A percentile compares a stretch with the other conserved stretches of the same genome.
phyloP scores from a whole-genome alignment of 495 filamentous ascomycete species.

The Rostrohypoxylon terebratum region DNA sequence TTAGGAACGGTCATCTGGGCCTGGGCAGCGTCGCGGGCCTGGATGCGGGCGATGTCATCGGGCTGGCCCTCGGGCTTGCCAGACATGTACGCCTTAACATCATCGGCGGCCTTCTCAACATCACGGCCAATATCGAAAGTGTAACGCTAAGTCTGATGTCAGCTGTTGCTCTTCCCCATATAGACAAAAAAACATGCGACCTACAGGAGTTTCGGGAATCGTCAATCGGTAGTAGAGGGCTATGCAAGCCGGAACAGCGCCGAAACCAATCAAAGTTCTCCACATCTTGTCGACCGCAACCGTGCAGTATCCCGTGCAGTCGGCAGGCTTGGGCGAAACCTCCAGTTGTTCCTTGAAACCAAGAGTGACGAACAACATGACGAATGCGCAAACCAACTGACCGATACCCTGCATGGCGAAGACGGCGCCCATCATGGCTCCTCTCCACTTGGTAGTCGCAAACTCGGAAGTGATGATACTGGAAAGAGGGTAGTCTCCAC shows the following conservation, averaged over 20 bases:
- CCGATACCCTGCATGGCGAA: conserved; percentile 89
- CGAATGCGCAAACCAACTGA: conserved; percentile 75
- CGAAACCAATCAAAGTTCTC: conserved; percentile 81
- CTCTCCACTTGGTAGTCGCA: conserved; percentile 46
- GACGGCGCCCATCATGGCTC: conserved; percentile 74
- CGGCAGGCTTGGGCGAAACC: conserved; percentile 57
- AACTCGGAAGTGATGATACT: conserved; percentile 86
- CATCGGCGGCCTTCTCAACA: conserved; percentile 76
- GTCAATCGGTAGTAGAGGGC: conserved; percentile 85
- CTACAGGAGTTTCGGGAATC: conserved; percentile 82
- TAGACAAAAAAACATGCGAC: conserved; percentile 59
- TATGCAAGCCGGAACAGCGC: conserved; percentile 79
- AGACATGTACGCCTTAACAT: conserved; percentile 72
- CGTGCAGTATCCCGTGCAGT: conserved; percentile 73
- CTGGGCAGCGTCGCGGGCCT: conserved; percentile 58
- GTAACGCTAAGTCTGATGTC: conserved; percentile 70
- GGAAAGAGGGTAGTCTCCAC: conserved; percentile 87
- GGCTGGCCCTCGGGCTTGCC: conserved; percentile 68
- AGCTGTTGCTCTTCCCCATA: conserved; percentile 5
- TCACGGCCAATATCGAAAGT: conserved; percentile 87
- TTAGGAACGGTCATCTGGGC: conserved; percentile 66
- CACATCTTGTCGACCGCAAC: conserved; percentile 88
- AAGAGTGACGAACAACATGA: conserved; percentile 75
- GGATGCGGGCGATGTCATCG: conserved; percentile 69
- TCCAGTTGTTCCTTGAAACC: conserved; percentile 78